Conservation (phyloP, 495 filamentous ascomycete species). For the Lasiosphaeria miniovina region DNA sequence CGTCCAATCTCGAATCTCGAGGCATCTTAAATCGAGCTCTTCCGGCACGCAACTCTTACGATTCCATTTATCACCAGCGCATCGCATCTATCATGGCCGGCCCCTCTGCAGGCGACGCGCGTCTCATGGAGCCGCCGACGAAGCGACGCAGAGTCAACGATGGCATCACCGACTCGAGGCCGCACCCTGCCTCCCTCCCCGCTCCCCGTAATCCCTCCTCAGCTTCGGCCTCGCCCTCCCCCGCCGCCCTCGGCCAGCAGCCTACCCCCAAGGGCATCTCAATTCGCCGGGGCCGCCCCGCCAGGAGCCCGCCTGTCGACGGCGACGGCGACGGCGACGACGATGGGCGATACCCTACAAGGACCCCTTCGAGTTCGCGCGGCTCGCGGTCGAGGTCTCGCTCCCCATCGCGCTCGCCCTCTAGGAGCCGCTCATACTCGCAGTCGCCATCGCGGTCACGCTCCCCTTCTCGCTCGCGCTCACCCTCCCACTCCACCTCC, state of each 20-base stretch:
- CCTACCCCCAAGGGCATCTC: conserved; percentile 32
- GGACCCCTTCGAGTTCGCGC: conserved; percentile 16
- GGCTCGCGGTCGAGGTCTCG: conserved; percentile 31
- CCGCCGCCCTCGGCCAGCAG: not conserved
- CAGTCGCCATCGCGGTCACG: conserved; percentile 42
- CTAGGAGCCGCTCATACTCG: conserved; percentile 27
- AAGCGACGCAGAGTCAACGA: conserved; percentile 57
- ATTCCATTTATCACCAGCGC: not conserved
- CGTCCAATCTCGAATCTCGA: not conserved
- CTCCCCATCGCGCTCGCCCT: conserved; percentile 27
- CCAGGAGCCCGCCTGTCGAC: conserved; percentile 25
- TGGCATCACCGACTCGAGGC: conserved; percentile 37
- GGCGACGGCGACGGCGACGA: conserved; percentile 24
- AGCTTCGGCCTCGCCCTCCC: too few species aligned
- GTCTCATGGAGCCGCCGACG: conserved; percentile 38
- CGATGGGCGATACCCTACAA: conserved; percentile 34
- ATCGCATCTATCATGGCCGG: conserved; percentile 33
- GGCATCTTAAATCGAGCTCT: not conserved
- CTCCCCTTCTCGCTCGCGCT: conserved; percentile 26
- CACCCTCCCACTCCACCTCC: conserved; percentile 29
- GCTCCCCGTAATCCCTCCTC: too few species aligned
- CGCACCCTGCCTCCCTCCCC: conserved; percentile 29
- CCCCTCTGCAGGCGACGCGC: conserved; percentile 24
- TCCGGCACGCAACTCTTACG: conserved; percentile 3
- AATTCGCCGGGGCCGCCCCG: conserved; percentile 36